A percentile compares a stretch with the other conserved stretches of the same genome.
These are phyloP conservation scores for Agroathelia rolfsii DNA, from an alignment of 1,284 basidiomycete genomes.

Conservation along the genomic window DNA sequence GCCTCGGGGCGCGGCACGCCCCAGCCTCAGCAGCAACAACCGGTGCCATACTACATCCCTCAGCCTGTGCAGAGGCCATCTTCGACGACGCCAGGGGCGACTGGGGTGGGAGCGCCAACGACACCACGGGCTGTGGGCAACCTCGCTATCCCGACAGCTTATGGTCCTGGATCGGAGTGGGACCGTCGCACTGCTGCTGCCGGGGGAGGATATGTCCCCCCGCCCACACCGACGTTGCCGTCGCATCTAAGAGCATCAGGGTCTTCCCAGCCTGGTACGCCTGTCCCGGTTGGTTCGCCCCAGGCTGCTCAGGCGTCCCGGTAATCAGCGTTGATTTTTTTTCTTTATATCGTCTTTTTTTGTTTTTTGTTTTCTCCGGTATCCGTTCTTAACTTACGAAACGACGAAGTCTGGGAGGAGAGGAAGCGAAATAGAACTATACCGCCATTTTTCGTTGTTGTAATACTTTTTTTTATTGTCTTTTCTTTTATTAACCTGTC, in stretches of 20 bases:
- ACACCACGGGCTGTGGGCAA: constrained; percentile 39
- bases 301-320: no score
- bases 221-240: constrained; percentile 33
- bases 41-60: constrained; percentile 18
- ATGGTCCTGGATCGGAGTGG: constrained; percentile 18
- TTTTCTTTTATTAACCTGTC: no score
- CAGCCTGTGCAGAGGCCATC: constrained; percentile 30
- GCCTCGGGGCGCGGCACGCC: constrained; percentile 41
- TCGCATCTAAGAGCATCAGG: constrained; percentile 24
- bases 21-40: constrained; percentile 26
- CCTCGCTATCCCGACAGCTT: constrained; percentile 25
- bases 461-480: no score
- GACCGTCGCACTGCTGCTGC: constrained; percentile 8
- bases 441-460: no score
- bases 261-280: constrained; percentile 15
- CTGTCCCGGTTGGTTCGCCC: no score
- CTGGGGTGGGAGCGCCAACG: constrained; percentile 18
- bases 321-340: no score
- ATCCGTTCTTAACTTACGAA: no score
- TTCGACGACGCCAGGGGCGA: constrained; percentile 9
- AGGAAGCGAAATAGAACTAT: no score
- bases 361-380: no score
- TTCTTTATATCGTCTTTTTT: no score
- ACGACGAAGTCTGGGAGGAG: no score
- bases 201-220: constrained; percentile 18